A percentile compares a stretch with the other conserved stretches of the same genome.
phyloP scores from a whole-genome alignment of 1,284 basidiomycete genomes.

The Ceratobasidium papillatum region DNA sequence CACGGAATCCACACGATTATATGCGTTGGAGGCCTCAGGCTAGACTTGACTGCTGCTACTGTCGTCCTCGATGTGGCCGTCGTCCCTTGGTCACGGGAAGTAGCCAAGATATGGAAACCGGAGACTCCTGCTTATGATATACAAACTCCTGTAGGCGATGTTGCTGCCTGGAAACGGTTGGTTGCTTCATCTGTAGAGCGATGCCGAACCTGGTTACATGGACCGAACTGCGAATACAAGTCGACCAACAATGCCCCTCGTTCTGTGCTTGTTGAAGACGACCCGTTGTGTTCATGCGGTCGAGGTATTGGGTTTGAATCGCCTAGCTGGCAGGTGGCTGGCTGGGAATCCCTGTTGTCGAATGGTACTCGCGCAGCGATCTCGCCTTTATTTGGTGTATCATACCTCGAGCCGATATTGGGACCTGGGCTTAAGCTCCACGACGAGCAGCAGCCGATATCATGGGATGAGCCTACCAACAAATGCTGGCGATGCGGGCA shows the following conservation, averaged over 20 bases:
- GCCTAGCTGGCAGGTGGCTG: background rate
- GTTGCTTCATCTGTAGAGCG: conserved; percentile 7
- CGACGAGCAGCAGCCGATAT: background rate
- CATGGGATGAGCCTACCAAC: background rate
- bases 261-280: background rate
- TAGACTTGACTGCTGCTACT: conserved; percentile 7
- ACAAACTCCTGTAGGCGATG: background rate
- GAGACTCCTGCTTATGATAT: background rate
- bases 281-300: conserved; percentile 10
- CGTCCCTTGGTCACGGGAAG: background rate
- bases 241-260: background rate
- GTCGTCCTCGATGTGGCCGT: conserved; percentile 11
- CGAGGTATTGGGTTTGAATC: conserved; percentile 16
- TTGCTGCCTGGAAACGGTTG: background rate
- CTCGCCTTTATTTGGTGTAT: conserved; percentile 13
- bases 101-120: background rate
- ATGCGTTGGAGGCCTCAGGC: conserved; percentile 6
- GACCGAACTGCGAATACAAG: conserved; percentile 17
- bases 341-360: background rate
- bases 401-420: conserved; percentile 7
- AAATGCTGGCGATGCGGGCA: conserved; percentile 21
- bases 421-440: background rate
- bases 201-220: conserved; percentile 9
- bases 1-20: background rate
- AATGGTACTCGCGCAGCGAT: conserved; percentile 14